These are phyloP conservation scores for Fusarium tjaetaba DNA, from an alignment of 2,329 filamentous ascomycete species.

Conservation along the genomic window DNA sequence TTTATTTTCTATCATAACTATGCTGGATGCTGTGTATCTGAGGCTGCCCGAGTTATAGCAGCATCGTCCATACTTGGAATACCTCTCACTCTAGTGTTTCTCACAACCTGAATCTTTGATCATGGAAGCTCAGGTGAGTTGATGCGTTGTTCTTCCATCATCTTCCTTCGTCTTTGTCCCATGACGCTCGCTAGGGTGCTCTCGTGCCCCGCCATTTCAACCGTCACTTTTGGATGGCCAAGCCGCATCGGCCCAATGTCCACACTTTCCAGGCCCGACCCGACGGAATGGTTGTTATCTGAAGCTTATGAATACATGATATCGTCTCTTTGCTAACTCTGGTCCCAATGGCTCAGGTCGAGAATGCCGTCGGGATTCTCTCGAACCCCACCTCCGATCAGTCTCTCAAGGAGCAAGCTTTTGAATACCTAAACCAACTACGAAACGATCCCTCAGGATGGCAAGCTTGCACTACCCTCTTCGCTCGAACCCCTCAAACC, in stretches of 20 bases:
- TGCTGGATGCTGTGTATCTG: conserved; percentile 55
- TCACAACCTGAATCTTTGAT: conserved; percentile 43
- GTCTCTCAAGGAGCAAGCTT: conserved; percentile 81
- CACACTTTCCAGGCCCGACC: conserved; percentile 22
- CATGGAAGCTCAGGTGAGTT: conserved; percentile 61
- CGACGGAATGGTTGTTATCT: conserved; percentile 11
- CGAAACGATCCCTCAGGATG: conserved; percentile 85
- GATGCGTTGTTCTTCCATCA: conserved; percentile 16
- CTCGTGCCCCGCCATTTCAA: conserved; percentile 46
- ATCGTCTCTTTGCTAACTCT: conserved; percentile 17
- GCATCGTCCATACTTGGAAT: conserved; percentile 44
- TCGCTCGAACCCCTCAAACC: conserved; percentile 78
- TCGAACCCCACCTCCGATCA: conserved; percentile 83
- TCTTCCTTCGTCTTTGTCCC: conserved; percentile 25
- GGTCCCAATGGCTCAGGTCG: conserved; percentile 67
- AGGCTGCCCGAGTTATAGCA: conserved; percentile 58
- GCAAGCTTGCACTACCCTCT: conserved; percentile 89
- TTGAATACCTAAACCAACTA: conserved; percentile 81
- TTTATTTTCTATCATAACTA: conserved; percentile 48
- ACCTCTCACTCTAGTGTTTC: neutral
- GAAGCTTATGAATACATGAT: conserved; percentile 14
- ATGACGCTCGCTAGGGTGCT: conserved; percentile 37
- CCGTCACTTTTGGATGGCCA: conserved; percentile 34
- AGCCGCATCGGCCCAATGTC: conserved; percentile 38
- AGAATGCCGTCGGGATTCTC: conserved; percentile 95